Percentiles rank a stretch among this genome's conserved stretches.
Evolutionary conservation across 805 yeast genomes (phyloP).

Genomic region (Middelhovenomyces tepae): DNA sequence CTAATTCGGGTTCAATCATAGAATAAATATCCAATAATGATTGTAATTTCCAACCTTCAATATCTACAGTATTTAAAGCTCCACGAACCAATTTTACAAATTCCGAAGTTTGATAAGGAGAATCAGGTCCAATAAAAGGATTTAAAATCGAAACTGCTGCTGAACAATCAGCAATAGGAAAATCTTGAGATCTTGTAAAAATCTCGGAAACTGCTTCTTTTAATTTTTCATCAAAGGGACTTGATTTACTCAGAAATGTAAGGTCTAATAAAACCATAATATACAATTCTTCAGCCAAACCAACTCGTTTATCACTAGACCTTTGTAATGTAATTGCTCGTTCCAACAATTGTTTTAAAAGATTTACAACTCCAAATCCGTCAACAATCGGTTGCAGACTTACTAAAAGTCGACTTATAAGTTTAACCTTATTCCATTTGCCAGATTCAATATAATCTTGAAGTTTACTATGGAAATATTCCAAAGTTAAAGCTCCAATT

Average conservation of each 20-base stretch:
- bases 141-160: slow-evolving; percentile 2
- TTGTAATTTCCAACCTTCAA: slow-evolving; percentile 18
- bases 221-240: slow-evolving; percentile 26
- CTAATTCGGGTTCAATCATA: slow-evolving; percentile 8
- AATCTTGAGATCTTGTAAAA: slow-evolving; percentile 6
- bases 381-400: slow-evolving; percentile 55
- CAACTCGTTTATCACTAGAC: slow-evolving; percentile 33
- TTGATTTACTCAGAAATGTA: slow-evolving; percentile 42
- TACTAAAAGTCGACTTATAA: slow-evolving; percentile 61
- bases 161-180: slow-evolving; percentile 1
- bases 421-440: slow-evolving; percentile 59
- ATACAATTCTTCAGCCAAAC: slow-evolving; percentile 60
- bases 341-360: slow-evolving; percentile 46
- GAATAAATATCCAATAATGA: slow-evolving; percentile 15
- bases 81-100: slow-evolving; percentile 15
- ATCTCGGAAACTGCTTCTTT: slow-evolving; percentile 3
- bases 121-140: slow-evolving; percentile 8
- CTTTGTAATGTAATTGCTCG: slow-evolving; percentile 50
- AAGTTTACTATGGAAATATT: slow-evolving; percentile 55
- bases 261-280: slow-evolving; percentile 52
- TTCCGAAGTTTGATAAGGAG: slow-evolving; percentile 29
- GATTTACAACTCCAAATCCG: slow-evolving; percentile 36
- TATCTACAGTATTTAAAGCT: slow-evolving; percentile 15
- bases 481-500: slow-evolving; percentile 62
- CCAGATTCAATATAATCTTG: slow-evolving; percentile 44